Evolutionary conservation across 768 basidiomycete species (phyloP).

Genomic region (Fomitopsis serialis): DNA sequence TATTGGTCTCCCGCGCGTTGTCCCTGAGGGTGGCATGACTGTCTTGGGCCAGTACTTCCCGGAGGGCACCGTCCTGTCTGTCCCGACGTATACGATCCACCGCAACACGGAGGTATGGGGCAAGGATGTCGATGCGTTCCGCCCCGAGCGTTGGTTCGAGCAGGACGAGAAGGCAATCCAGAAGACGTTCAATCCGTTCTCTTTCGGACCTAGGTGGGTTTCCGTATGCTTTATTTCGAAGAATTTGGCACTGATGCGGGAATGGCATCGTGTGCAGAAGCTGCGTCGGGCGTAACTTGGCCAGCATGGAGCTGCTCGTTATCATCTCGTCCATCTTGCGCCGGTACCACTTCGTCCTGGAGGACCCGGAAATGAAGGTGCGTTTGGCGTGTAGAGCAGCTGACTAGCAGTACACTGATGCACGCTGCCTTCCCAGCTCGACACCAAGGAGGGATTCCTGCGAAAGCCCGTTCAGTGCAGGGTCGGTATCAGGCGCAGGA

Average conservation of each 20-base stretch:
- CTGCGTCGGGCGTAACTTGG: slow-evolving; percentile 83
- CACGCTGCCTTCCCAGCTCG: slow-evolving; percentile 38
- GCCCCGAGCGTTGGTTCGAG: slow-evolving; percentile 87
- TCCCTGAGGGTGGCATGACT: slow-evolving; percentile 69
- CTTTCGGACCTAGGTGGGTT: slow-evolving; percentile 68
- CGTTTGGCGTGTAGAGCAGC: slow-evolving; percentile 19
- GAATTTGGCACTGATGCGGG: not conserved
- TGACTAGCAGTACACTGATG: slow-evolving; percentile 5
- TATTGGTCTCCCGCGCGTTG: slow-evolving; percentile 77
- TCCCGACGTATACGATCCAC: slow-evolving; percentile 82
- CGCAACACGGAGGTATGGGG: slow-evolving; percentile 73
- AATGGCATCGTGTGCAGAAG: slow-evolving; percentile 37
- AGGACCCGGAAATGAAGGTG: slow-evolving; percentile 52
- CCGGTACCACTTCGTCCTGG: slow-evolving; percentile 69
- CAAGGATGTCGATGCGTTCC: slow-evolving; percentile 62
- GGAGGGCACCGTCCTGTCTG: slow-evolving; percentile 71
- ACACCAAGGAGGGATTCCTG: slow-evolving; percentile 81
- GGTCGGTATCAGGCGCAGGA: slow-evolving; percentile 68
- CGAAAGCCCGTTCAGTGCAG: slow-evolving; percentile 73
- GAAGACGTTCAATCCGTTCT: slow-evolving; percentile 82
- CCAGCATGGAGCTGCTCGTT: slow-evolving; percentile 71
- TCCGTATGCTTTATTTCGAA: not conserved
- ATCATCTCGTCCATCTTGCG: slow-evolving; percentile 79
- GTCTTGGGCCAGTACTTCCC: slow-evolving; percentile 56
- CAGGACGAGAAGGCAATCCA: slow-evolving; percentile 53